Evolutionary conservation across 306 rosid species (phyloP), one percentile per base, ranked within the genome.

Genomic region (Hippophae rhamnoides): DNA sequence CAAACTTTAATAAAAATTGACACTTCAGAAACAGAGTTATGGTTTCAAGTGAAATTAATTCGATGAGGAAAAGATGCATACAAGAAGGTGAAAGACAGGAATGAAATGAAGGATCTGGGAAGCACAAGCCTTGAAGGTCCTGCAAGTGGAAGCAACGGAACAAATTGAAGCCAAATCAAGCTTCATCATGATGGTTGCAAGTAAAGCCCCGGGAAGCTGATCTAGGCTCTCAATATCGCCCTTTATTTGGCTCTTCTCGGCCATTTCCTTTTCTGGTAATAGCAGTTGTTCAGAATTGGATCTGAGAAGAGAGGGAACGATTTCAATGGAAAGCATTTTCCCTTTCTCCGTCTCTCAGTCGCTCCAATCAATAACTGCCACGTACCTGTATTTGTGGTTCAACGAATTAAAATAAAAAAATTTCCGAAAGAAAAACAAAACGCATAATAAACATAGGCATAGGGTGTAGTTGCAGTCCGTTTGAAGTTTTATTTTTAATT

Each of bases 131-230:
- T 74, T 77, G 80, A 90, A 72, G 62, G 76, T 43, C 61, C 76
- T 78, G 76, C 87, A 83, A 8, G 98, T 87, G 56, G 95, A 70
- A 0, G 98, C 87, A 47, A 77, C 18, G 14, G 93, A 87, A 63
- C 89, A 83, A 65, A 92, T 62, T 27, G 98, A 92, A 44, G 87
- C 62, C 69, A 92, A 76, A 72, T 92, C 98, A 9, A 87, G 89
- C 70, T 87, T 92, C 12, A 77, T 76, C 75, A 92, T 65, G 73
- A 92, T 78, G 49, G 92, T 78, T 47, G 74, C 84, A 0, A 87
- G 73, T 1, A 92, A 60, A 41, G 92, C 78, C 31, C 62, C 41
- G 3, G 98, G 96, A 1, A 90, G 86, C 38, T 66, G 51, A 49
- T 87, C 97, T 42, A 90, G 79, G 60, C 66, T 71, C 71, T 47